Evolutionary conservation across 768 basidiomycete genomes (phyloP).

Genomic region (Lactifluus echinatus): DNA sequence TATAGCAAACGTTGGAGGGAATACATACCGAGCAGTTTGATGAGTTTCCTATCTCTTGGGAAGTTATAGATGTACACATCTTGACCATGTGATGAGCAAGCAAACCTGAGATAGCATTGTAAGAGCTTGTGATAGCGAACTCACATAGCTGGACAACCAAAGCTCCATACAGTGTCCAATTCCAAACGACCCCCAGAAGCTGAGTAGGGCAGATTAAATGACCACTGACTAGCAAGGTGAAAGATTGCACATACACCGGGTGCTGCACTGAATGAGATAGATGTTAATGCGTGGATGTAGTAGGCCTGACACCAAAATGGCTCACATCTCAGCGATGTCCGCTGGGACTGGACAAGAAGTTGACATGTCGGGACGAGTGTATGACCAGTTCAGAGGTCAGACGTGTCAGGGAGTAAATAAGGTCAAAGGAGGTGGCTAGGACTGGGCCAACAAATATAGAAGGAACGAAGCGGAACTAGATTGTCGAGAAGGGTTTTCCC

Average conservation of each 20-base stretch:
- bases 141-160: slow-evolving; percentile 4
- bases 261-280: not conserved
- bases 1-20: not conserved
- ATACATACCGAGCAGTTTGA: not conserved
- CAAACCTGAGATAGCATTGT: not conserved
- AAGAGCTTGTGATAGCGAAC: not conserved
- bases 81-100: not conserved
- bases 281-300: not conserved
- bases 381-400: too few relatives aligned
- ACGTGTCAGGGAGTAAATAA: too few relatives aligned
- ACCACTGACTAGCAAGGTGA: too few relatives aligned
- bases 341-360: not conserved
- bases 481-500: too few relatives aligned
- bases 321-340: not conserved
- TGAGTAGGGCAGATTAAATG: not conserved
- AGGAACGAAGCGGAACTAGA: too few relatives aligned
- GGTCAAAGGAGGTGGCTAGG: too few relatives aligned
- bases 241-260: not conserved
- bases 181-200: slow-evolving; percentile 6
- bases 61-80: slow-evolving; percentile 14
- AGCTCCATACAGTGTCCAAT: slow-evolving; percentile 10
- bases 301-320: not conserved
- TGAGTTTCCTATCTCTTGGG: not conserved
- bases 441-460: too few relatives aligned
- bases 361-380: not conserved